These are phyloP conservation scores for Grosmannia clavigera DNA, from an alignment of 2,329 filamentous ascomycete species.

Conservation along the genomic window DNA sequence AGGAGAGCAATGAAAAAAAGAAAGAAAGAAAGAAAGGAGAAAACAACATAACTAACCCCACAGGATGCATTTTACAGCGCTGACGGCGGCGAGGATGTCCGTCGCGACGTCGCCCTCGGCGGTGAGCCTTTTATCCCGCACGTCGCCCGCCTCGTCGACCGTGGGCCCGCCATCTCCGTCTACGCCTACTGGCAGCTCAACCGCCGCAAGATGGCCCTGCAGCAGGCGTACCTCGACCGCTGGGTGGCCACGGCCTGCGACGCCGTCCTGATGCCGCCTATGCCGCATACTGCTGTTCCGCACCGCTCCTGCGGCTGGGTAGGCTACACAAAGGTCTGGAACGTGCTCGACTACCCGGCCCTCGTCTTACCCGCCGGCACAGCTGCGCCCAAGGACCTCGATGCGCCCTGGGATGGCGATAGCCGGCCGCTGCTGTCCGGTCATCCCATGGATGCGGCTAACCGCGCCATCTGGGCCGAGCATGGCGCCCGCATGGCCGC, in stretches of 20 bases:
- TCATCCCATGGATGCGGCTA: conserved; percentile 39
- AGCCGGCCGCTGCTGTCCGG: conserved; percentile 26
- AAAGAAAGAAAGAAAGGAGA: not conserved
- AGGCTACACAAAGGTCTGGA: conserved; percentile 51
- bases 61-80: conserved; percentile 47
- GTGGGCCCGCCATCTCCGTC: conserved; percentile 41
- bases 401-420: conserved; percentile 16
- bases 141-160: conserved; percentile 43
- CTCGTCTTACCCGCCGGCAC: conserved; percentile 41
- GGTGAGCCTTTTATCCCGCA: conserved; percentile 49
- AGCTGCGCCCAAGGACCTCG: conserved; percentile 18
- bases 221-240: conserved; percentile 45
- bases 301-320: conserved; percentile 29
- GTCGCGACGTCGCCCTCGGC: conserved; percentile 35
- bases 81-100: conserved; percentile 52
- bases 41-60: not conserved
- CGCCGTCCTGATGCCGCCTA: conserved; percentile 42
- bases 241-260: conserved; percentile 43
- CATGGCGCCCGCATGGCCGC: conserved; percentile 23
- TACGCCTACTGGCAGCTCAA: conserved; percentile 59
- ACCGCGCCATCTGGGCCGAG: conserved; percentile 32
- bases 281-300: conserved; percentile 46
- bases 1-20: not conserved
- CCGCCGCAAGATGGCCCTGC: conserved; percentile 37
- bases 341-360: conserved; percentile 49